Base-by-base conservation (phyloP, 108 stramenopile species). In the Nitzschia putrida region DNA sequence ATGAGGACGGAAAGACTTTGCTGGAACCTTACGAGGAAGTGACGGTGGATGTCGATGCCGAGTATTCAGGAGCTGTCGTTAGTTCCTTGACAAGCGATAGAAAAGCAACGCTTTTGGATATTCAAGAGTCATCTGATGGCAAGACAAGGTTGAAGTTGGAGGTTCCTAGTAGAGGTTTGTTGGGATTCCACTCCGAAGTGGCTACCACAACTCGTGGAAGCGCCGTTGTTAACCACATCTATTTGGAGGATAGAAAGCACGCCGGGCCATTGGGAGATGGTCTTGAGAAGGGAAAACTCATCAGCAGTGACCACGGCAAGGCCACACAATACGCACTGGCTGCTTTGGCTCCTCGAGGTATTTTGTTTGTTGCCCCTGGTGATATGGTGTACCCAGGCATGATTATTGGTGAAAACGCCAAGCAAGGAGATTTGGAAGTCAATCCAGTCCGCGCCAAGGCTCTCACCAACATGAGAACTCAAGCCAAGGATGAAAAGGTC, bases 1-100 rank as follows among this genome's bases (percentile, higher is more conserved):
- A 83, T 12, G 85, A 91, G 11, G 73, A 74, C 54, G 90, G 90
- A 47, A 75, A 83, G 22, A 71, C 81, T 39, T 57, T 94, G 24
- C 26, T 65, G 18, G 98, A 99, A 73, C 98, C 98, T 0, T 97
- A 84, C 47, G 98, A 99, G 81, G 96, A 92, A 72, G 93, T 98
- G 16, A 86, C 89, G 3, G 90, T 97, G 16, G 98, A 99, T 64
- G 92, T 96, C 12, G 94, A 95, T 63, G 53, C 79, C 22, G 89
- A 92, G 56, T 92, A 86, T 70, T 75, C 92, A n/a, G 95, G 95
- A 18, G 76, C 86, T 4, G 89, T 97, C 8, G 93, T 99, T 20
- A 93, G 94, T 53, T 52, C 94, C 14, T 70, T 99, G 8, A 95
- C 95, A 12, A 81, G 88, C 12, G 81, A 84, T n/a, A 79, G 98